Conservation (phyloP, 441 rosid species). For the Jatropha multifida region DNA sequence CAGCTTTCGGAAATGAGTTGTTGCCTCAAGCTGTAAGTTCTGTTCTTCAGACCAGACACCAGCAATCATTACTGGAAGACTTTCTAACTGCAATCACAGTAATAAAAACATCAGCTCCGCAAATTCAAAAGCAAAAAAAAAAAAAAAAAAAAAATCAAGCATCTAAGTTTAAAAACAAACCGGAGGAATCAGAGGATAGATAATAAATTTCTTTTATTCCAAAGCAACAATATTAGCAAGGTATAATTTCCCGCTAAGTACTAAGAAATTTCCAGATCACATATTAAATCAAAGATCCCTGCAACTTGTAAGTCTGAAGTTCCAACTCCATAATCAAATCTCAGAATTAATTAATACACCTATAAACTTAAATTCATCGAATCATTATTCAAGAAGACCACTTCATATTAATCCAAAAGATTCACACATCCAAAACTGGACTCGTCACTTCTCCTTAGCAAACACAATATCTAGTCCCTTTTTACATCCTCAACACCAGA, state of each 20-base stretch:
- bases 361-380: neutral
- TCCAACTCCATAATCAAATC: neutral
- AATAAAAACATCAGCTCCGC: conserved; percentile 4
- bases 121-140: neutral
- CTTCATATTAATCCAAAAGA: neutral
- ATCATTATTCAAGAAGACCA: neutral
- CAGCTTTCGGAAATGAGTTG: conserved; percentile 72
- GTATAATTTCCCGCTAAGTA: too few relatives aligned
- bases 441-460: neutral
- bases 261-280: neutral
- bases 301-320: neutral
- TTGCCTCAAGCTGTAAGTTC: conserved; percentile 60
- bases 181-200: neutral
- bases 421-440: too few relatives aligned
- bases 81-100: conserved; percentile 52
- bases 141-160: neutral
- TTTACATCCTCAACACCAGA: neutral
- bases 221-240: neutral
- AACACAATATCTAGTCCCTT: neutral
- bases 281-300: neutral
- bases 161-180: neutral
- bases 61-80: conserved; percentile 60
- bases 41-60: conserved; percentile 66
- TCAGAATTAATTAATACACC: neutral
- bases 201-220: neutral